Evolutionary conservation across 306 rosid genomes (phyloP), one percentile per base, ranked within the genome.

Genomic region (Argentina anserina): DNA sequence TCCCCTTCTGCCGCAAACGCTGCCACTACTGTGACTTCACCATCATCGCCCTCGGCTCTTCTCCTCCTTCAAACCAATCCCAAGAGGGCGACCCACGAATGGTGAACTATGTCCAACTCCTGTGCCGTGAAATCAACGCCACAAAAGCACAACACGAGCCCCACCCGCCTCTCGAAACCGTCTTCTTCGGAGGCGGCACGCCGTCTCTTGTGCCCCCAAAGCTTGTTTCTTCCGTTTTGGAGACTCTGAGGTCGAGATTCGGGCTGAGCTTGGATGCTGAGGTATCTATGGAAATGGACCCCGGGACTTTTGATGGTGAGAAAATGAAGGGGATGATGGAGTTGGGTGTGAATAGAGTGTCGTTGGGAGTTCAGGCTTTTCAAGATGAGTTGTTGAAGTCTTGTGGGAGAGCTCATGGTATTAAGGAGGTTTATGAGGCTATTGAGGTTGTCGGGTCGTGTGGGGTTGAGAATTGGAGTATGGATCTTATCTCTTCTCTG

Each of bases 21-120:
- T 91, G 99, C 89, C 95, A 88, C 78, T 91, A 91, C 81, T 94
- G 99, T 46, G 96, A 91, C 89, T 94, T 94, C 87, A 87, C 97
- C 45, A 84, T 94, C 25, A 81, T 94, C n/a, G 95, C 99, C 18
- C 96, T 91, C 17, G 99, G 99, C 73, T 86, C 91, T 46, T 78
- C 91, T 37, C 84, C 91, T 34, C 76, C 90, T 25, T 85, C 87
- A 5, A 29, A 46, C 75, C 87, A 70, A 68, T 28, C 81, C 8
- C 77, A 88, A 1, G 81, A 88, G 6, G 93, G 87, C 80, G 97
- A 91, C 80, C 97, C 96, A 0, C 85, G 99, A 66, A 85, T 94
- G 69, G 63, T 58, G 8, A 83, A 89, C 81, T 94, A 94, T 58
- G 67, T 91, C 12, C 75, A 87, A 9, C 68, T 80, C 36, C 95